Base-by-base conservation (phyloP, 2,329 filamentous ascomycete genomes). In the Zopfia rhizophila region DNA sequence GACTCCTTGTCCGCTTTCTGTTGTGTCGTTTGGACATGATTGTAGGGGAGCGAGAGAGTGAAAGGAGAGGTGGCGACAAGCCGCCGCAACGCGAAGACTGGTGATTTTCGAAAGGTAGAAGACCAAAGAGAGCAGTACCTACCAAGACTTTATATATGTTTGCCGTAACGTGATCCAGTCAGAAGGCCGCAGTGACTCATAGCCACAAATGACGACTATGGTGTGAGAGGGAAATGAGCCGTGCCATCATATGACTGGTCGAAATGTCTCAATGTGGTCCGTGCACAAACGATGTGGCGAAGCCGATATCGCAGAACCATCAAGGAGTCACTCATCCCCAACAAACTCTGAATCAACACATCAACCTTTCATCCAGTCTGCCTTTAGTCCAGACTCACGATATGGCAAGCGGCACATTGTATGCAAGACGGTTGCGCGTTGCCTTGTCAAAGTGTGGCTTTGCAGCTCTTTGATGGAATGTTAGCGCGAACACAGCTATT, bases 11-110 rank as follows among this genome's bases (percentile, higher is more conserved):
- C 40, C 73, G 71, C 51, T 72, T 74, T 51, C 73, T 64, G 60
- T 76, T 76, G 61, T 75, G 73, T 53, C 72, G 66, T 55, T 74
- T 71, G 51, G 71, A 70, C 73, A 76, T 75, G 27, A 38, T 57
- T 29, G 36, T 24, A 31, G 16, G 19, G 31, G 40, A 35, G 18
- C 28, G 22, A 41, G 18, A 27, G 24, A 27, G 24, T 8, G n/a
- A n/a, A 45, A 44, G 24, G 28, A 38, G 27, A 48, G 31, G 47
- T 48, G 56, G 56, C 60, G 61, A 66, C 60, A 49, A 65, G 64
- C 52, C 56, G 60, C 45, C 56, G 41, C 45, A 44, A 53, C 60
- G 57, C 60, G 61, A 63, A 59, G 54, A 61, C 58, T 59, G 53
- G 54, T 59, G 47, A 56, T 42, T 40, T 46, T 48, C 47, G 37